phyloP scores from a whole-genome alignment of 257 asterid genomes.

The Solanum infundibuliforme region DNA sequence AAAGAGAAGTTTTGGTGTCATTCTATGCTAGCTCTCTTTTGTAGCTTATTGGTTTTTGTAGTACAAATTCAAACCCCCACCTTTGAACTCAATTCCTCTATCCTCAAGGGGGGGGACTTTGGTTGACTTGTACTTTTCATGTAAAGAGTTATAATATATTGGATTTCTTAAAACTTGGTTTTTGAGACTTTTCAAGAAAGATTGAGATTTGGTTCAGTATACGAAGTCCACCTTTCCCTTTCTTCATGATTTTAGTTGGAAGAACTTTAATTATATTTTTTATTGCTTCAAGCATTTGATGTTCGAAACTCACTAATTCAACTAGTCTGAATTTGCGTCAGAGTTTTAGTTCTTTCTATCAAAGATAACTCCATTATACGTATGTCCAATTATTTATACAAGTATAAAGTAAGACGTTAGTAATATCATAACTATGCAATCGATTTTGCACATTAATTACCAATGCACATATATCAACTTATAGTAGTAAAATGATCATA shows the following conservation, averaged over 20 bases:
- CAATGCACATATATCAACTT: neutral
- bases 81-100: neutral
- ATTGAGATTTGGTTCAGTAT: neutral
- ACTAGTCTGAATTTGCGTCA: neutral
- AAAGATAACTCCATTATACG: neutral
- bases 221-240: neutral
- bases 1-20: neutral
- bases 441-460: neutral
- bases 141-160: slow-evolving; percentile 14
- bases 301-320: neutral
- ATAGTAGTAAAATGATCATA: neutral
- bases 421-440: neutral
- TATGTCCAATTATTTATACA: neutral
- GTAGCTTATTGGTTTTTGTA: neutral
- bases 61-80: slow-evolving; percentile 16
- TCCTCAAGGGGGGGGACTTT: slow-evolving; percentile 8
- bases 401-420: neutral
- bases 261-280: neutral
- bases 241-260: neutral
- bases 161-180: slow-evolving; percentile 21
- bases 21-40: slow-evolving; percentile 1
- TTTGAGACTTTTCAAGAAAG: slow-evolving; percentile 21
- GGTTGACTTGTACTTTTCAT: slow-evolving; percentile 26
- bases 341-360: neutral
- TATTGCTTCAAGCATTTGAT: neutral